Conservation (phyloP, 2,329 filamentous ascomycete genomes). For the Blumeriella jaapii region DNA sequence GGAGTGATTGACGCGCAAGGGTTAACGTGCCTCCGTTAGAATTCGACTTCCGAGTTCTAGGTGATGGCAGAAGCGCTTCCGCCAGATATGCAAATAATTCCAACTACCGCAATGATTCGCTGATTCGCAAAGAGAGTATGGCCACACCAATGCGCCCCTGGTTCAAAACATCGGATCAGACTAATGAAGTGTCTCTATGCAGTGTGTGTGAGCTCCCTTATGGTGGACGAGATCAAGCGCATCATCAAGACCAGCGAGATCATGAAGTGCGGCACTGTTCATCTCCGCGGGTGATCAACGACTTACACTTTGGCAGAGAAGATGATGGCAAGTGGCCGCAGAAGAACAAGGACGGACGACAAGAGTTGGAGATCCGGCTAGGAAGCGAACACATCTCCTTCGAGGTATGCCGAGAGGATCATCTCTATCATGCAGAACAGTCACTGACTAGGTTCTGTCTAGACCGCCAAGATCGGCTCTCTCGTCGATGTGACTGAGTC, state of each 20-base stretch:
- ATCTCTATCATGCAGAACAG: neutral
- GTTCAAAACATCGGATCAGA: conserved; percentile 1
- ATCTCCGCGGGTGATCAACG: neutral
- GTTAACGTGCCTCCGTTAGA: conserved; percentile 42
- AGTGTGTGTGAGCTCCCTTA: conserved; percentile 92
- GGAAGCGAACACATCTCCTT: conserved; percentile 97
- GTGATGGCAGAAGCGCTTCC: conserved; percentile 85
- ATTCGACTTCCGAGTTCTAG: conserved; percentile 89
- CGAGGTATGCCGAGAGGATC: conserved; percentile 53
- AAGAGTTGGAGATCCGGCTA: conserved; percentile 88
- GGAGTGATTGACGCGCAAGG: neutral
- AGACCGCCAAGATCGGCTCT: conserved; percentile 98
- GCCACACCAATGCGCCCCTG: conserved; percentile 10
- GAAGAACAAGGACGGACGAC: conserved; percentile 97
- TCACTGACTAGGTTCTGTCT: neutral
- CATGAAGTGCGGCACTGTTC: conserved; percentile 57
- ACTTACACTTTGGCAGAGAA: conserved; percentile 50
- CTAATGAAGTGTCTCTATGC: conserved; percentile 11
- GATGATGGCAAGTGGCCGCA: conserved; percentile 97
- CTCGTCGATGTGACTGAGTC: conserved; percentile 95
- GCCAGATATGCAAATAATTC: conserved; percentile 98
- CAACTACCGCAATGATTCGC: conserved; percentile 95
- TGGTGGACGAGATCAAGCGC: conserved; percentile 90
- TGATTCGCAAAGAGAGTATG: conserved; percentile 99
- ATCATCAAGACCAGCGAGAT: conserved; percentile 98